Evolutionary conservation across 495 filamentous ascomycete genomes (phyloP).

Genomic region (Halenospora varia): DNA sequence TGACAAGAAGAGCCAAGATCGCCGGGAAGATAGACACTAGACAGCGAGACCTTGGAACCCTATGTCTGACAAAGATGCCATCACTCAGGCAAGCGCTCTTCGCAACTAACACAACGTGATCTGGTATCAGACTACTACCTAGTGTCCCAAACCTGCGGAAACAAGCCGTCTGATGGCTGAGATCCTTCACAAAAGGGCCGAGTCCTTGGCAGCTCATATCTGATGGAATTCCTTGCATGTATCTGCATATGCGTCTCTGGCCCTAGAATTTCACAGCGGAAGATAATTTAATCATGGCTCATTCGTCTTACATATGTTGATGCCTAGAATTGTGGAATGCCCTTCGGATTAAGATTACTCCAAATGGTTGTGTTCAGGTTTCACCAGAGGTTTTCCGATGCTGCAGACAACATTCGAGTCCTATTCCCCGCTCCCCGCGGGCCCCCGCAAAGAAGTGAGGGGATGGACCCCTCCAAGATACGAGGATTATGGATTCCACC

Average conservation of each 20-base stretch:
- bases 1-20: too few species aligned
- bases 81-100: too few species aligned
- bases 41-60: too few species aligned
- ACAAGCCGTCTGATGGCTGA: neutral
- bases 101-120: too few species aligned
- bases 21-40: too few species aligned
- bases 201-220: neutral
- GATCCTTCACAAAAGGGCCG: neutral
- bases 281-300: too few species aligned
- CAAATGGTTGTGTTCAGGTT: neutral
- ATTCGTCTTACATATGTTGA: too few species aligned
- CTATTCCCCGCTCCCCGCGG: neutral
- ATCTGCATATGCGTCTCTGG: neutral
- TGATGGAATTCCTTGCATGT: neutral
- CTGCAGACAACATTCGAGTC: neutral
- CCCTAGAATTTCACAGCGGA: neutral
- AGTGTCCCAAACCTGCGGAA: neutral
- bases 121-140: too few species aligned
- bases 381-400: neutral
- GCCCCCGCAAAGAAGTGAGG: neutral
- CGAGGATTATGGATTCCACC: neutral
- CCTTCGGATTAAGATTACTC: too few species aligned
- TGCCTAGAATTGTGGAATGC: too few species aligned
- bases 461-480: neutral
- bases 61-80: too few species aligned